Percentiles rank a stretch among this genome's conserved stretches.
phyloP scores from a whole-genome alignment of 2,329 filamentous ascomycete species.

The Colletotrichum sp. region DNA sequence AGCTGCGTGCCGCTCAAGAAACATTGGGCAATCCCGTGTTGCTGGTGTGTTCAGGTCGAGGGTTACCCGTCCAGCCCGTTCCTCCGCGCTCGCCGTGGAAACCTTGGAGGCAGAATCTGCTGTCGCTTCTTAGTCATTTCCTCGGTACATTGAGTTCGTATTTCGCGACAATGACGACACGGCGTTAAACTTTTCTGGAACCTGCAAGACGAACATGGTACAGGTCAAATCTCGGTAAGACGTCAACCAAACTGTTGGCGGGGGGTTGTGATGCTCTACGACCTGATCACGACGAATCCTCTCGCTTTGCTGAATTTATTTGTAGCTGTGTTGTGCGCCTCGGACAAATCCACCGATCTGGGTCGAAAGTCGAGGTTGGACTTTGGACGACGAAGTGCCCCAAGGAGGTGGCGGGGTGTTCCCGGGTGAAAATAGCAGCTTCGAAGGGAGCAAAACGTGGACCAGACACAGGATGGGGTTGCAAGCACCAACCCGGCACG shows the following conservation, averaged over 20 bases:
- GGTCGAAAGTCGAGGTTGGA: neutral
- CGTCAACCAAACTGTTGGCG: neutral
- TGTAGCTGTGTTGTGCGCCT: neutral
- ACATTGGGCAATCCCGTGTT: neutral
- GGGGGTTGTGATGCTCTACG: neutral
- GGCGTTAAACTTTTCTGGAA: neutral
- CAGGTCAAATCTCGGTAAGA: neutral
- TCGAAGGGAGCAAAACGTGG: neutral
- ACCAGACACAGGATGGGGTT: neutral
- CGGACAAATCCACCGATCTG: neutral
- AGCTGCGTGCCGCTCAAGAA: slow-evolving; percentile 7
- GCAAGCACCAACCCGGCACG: neutral
- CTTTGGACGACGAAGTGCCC: neutral
- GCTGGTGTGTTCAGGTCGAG: neutral
- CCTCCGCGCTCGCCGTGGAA: neutral
- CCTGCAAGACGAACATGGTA: neutral
- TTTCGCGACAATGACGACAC: slow-evolving; percentile 9
- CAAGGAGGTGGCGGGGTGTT: neutral
- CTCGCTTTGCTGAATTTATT: neutral
- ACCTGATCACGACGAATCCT: neutral
- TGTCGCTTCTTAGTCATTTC: neutral
- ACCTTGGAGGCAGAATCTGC: neutral
- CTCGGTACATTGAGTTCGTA: neutral
- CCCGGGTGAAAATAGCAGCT: neutral
- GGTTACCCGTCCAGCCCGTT: neutral